A percentile compares a stretch with the other conserved stretches of the same genome.
Conservation (phyloP, 768 basidiomycete species). For the Boletus sp. region DNA sequence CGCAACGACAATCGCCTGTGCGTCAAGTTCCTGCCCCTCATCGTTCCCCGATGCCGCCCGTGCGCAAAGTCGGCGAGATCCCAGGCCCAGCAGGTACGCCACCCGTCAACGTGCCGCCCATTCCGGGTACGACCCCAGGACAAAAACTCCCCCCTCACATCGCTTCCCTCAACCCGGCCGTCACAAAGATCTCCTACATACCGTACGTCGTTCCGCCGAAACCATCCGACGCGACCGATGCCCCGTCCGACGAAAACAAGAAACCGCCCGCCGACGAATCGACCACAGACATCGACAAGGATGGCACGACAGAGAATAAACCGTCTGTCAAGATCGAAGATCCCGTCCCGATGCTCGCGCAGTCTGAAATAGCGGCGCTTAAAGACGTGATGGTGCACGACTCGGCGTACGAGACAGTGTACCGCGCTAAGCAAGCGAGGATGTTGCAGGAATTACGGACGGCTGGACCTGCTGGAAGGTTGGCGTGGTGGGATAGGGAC, state of each 20-base stretch:
- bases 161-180: conserved; percentile 30
- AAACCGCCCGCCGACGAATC: conserved; percentile 11
- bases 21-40: conserved; percentile 18
- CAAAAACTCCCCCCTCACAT: conserved; percentile 34
- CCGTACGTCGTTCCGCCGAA: conserved; percentile 23
- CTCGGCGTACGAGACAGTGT: conserved; percentile 44
- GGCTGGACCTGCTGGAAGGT: conserved; percentile 40
- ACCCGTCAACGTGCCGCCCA: conserved; percentile 19
- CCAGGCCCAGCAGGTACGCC: conserved; percentile 8
- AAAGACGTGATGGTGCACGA: conserved; percentile 38
- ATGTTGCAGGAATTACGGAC: conserved; percentile 48
- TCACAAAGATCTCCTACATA: conserved; percentile 30
- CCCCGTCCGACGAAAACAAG: conserved; percentile 21
- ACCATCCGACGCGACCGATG: conserved; percentile 16
- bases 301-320: conserved; percentile 14
- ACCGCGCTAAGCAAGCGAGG: conserved; percentile 48
- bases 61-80: conserved; percentile 22
- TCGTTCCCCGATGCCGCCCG: conserved; percentile 20
- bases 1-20: conserved; percentile 26
- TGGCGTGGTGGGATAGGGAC: conserved; percentile 67
- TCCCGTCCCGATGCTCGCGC: conserved; percentile 25
- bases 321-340: conserved; percentile 20
- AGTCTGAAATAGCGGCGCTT: conserved; percentile 33
- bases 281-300: conserved; percentile 17
- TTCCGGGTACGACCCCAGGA: conserved; percentile 27